Conservation (phyloP, 2,329 filamentous ascomycete species). For the Cercospora zeina region DNA sequence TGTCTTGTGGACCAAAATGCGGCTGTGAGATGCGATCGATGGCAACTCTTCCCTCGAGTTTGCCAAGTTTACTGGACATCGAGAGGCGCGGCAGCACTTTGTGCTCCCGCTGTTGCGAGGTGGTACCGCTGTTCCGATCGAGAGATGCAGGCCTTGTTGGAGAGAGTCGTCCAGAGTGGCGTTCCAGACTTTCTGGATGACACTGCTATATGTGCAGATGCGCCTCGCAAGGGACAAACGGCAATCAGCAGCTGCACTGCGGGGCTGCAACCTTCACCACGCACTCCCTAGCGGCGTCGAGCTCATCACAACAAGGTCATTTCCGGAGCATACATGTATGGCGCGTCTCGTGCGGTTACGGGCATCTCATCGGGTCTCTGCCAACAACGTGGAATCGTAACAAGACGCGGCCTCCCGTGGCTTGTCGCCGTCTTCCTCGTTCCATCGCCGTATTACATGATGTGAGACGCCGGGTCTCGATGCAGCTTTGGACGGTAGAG, state of each 20-base stretch:
- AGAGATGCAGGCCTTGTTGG: not conserved
- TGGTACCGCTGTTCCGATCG: not conserved
- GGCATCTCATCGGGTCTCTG: not conserved
- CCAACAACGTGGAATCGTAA: not conserved
- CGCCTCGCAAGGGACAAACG: not conserved
- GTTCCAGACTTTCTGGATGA: not conserved
- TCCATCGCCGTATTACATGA: no score
- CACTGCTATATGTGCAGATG: not conserved
- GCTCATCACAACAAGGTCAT: not conserved
- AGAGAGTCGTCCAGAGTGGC: not conserved
- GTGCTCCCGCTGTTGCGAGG: not conserved
- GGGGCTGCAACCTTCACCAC: not conserved
- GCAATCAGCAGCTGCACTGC: not conserved
- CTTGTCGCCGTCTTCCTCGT: no score
- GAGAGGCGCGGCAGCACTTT: not conserved
- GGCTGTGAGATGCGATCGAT: constrained; percentile 15
- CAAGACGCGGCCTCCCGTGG: no score
- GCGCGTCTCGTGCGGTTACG: not conserved
- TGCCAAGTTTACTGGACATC: constrained; percentile 21
- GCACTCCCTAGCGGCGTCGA: not conserved
- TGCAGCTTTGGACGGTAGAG: no score
- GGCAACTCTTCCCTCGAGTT: constrained; percentile 18
- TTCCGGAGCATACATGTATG: not conserved
- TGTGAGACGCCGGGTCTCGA: no score
- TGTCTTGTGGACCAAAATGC: constrained; percentile 25